These are phyloP conservation scores for Elongisporangium undulatum DNA, from an alignment of 352 stramenopile species.

Conservation along the genomic window DNA sequence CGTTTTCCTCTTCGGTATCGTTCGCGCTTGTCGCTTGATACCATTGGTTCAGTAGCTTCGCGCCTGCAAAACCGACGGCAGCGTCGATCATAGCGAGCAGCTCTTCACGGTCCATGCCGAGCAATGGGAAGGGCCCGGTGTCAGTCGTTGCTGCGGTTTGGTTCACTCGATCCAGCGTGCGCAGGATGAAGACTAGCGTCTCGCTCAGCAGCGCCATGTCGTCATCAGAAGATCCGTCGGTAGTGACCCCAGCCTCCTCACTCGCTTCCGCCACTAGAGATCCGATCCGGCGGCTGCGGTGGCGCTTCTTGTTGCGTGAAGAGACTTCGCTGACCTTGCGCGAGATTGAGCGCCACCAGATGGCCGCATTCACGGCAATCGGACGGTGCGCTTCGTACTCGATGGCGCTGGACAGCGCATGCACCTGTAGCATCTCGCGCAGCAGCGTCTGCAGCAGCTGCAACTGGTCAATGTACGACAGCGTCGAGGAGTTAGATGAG, in stretches of 20 bases:
- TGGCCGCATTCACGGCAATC: slow-evolving; percentile 24
- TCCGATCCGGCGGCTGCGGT: slow-evolving; percentile 1
- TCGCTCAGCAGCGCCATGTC: slow-evolving; percentile 5
- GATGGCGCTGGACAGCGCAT: slow-evolving; percentile 29
- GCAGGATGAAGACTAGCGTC: slow-evolving; percentile 10
- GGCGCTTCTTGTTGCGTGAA: neutral
- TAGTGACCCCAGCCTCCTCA: neutral
- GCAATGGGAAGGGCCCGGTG: neutral
- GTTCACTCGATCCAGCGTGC: slow-evolving; percentile 16
- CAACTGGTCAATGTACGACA: slow-evolving; percentile 25
- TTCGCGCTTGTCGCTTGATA: slow-evolving; percentile 9
- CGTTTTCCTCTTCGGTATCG: slow-evolving; percentile 3
- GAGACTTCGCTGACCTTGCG: slow-evolving; percentile 12
- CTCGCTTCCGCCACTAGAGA: slow-evolving; percentile 1
- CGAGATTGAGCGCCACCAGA: slow-evolving; percentile 46
- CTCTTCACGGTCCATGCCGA: neutral
- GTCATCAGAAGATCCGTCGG: neutral
- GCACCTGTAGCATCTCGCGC: slow-evolving; percentile 29
- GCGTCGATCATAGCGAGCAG: slow-evolving; percentile 14
- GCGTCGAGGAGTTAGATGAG: neutral
- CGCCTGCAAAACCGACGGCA: slow-evolving; percentile 20
- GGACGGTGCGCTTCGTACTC: slow-evolving; percentile 20
- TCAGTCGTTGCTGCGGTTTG: neutral
- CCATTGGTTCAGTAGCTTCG: slow-evolving; percentile 27
- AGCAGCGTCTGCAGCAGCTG: slow-evolving; percentile 23